phyloP scores from a whole-genome alignment of 345 rosid species.

The Dovyalis caffra region DNA sequence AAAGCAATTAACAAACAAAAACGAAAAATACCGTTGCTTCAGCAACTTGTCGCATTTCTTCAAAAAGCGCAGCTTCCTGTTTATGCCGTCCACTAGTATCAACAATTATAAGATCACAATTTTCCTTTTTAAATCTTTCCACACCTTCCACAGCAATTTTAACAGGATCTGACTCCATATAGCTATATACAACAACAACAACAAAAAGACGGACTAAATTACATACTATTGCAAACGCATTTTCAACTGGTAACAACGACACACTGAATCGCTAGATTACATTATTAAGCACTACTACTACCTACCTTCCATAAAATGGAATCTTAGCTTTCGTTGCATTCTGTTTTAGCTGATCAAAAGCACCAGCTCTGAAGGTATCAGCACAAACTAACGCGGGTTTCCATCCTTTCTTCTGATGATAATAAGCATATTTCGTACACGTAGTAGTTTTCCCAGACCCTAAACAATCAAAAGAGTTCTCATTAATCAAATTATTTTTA shows the following conservation, averaged over 20 bases:
- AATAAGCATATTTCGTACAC: conserved; percentile 79
- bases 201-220: not conserved
- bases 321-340: conserved; percentile 84
- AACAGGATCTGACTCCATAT: conserved; percentile 92
- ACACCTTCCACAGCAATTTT: conserved; percentile 91
- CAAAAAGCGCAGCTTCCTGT: conserved; percentile 95
- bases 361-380: conserved; percentile 90
- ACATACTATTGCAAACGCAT: no score
- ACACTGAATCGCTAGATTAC: no score
- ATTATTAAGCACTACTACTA: no score
- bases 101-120: conserved; percentile 87
- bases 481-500: no score
- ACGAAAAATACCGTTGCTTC: conserved; percentile 78
- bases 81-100: conserved; percentile 97
- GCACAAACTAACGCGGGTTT: conserved; percentile 89
- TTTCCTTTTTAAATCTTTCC: conserved; percentile 86
- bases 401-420: conserved; percentile 86
- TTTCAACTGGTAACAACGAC: no score
- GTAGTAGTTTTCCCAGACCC: conserved; percentile 84
- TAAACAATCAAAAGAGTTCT: no score
- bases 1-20: not conserved
- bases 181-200: conserved; percentile 44
- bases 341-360: conserved; percentile 88
- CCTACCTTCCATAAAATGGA: conserved; percentile 93
- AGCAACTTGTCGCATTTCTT: conserved; percentile 97